These are phyloP conservation scores for Fomitopsis pinicola DNA, from an alignment of 1,284 basidiomycete species.

Conservation along the genomic window DNA sequence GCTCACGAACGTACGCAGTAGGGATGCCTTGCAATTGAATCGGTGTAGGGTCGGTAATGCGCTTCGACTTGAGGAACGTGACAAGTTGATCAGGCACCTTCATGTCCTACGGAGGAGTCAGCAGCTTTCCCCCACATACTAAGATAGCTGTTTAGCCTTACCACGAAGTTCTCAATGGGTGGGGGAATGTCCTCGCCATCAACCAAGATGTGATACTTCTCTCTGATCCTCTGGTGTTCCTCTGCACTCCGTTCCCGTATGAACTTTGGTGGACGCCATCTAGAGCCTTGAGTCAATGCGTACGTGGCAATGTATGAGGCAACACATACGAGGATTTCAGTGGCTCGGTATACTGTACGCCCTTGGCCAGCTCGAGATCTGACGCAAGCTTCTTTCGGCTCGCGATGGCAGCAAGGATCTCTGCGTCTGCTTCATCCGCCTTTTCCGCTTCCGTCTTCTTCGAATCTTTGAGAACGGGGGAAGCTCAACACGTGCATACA, in stretches of 20 bases:
- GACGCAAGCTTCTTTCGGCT: constrained; percentile 88
- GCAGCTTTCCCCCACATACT: constrained; percentile 11
- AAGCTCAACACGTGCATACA: constrained; percentile 1
- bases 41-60: constrained; percentile 87
- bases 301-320: background rate
- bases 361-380: constrained; percentile 90
- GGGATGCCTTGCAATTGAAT: constrained; percentile 98
- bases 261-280: constrained; percentile 87
- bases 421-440: constrained; percentile 84
- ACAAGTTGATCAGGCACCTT: constrained; percentile 88
- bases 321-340: constrained; percentile 71
- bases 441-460: constrained; percentile 83
- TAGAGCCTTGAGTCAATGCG: constrained; percentile 26
- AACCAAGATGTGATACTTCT: constrained; percentile 89
- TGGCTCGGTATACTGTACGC: constrained; percentile 87
- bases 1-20: constrained; percentile 64
- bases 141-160: constrained; percentile 32
- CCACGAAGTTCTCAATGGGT: constrained; percentile 87
- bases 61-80: constrained; percentile 78
- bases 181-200: constrained; percentile 94
- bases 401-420: constrained; percentile 89
- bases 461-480: constrained; percentile 55
- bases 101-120: constrained; percentile 72
- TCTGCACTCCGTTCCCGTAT: constrained; percentile 69
- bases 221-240: constrained; percentile 74